Conservation (phyloP, 2,329 filamentous ascomycete species). For the Aspergillus sp. region DNA sequence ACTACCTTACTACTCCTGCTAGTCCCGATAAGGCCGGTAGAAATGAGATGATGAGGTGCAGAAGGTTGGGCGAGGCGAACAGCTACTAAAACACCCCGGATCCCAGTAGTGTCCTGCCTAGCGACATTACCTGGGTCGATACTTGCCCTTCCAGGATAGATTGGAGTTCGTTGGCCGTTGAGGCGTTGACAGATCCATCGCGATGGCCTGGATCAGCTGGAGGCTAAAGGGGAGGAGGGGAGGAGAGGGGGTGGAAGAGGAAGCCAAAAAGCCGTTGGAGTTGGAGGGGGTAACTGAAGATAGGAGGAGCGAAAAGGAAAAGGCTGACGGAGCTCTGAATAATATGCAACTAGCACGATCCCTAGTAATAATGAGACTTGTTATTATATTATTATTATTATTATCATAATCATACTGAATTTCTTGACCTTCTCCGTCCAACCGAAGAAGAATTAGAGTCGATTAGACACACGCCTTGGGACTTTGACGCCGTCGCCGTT, state of each 20-base stretch:
- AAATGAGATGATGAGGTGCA: constrained; percentile 5
- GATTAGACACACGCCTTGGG: constrained; percentile 8
- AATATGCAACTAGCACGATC: too few species aligned
- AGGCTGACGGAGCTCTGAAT: too few species aligned
- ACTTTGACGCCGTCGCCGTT: constrained; percentile 14
- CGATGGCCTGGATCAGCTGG: constrained; percentile 7
- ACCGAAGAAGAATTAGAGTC: constrained; percentile 1
- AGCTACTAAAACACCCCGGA: constrained; percentile 15
- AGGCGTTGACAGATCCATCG: constrained; percentile 18
- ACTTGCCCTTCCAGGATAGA: constrained; percentile 12
- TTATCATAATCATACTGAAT: too few species aligned
- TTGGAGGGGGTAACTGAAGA: too few species aligned
- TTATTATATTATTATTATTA: too few species aligned
- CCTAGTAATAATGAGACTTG: too few species aligned
- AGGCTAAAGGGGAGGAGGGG: neutral
- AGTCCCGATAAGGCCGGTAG: too few species aligned
- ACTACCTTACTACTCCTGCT: too few species aligned
- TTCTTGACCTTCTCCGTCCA: too few species aligned
- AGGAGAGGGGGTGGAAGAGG: neutral
- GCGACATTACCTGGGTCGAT: constrained; percentile 14
- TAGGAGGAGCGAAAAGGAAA: too few species aligned
- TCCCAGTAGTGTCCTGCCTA: constrained; percentile 13
- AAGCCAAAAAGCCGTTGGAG: constrained; percentile 12
- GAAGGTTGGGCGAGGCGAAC: constrained; percentile 16
- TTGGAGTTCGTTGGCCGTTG: constrained; percentile 14